Evolutionary conservation across 1,284 basidiomycete genomes (phyloP), one percentile per base, ranked within the genome.

Genomic region (Sparassis latifolia): DNA sequence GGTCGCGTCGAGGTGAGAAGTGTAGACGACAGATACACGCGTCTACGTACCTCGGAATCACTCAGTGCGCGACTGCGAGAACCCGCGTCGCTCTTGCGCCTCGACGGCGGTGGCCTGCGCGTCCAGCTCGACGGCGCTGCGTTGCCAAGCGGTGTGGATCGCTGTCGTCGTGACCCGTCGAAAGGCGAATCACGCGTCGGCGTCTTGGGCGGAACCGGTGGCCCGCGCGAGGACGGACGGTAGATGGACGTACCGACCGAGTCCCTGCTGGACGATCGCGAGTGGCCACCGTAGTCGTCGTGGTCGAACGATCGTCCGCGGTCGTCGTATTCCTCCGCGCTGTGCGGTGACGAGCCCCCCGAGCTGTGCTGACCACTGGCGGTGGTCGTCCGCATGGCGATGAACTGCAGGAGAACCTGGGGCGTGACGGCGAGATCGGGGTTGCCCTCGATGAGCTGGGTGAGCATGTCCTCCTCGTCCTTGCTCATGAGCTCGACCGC

Each of bases 91-190:
- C 86, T 88, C 68, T 76, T 84, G 45, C 85, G 71, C 48, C 86
- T 72, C 42, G 73, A 68, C 4, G 84, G 81, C 30, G 75, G 68
- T 4, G 85, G 84, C 4, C 84, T 74, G 53, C 80, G 83, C 20
- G 76, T 61, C 85, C 86, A 89, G 57, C 82, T 86, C 3, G 86
- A 88, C 0, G 86, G 87, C 0, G 84, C 80, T 20, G 61, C 68
- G n/a, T 68, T 69, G 20, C 55, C 61, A 3, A 85, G 66, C 2
- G 84, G 84, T 0, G 78, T 78, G 6, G 82, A 74, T 30, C 86
- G 76, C 62, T 87, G 82, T 49, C 87, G 68, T 31, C 74, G 70
- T 43, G 80, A 75, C 0, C 75, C 73, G 58, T 89, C 87, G 56
- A 89, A 86, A 3, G 80, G 78, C 0, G 84, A 82, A 27, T 69